A percentile compares a stretch with the other conserved stretches of the same genome.
phyloP scores from a whole-genome alignment of 257 asterid genomes.

The Salvia hispanica region DNA sequence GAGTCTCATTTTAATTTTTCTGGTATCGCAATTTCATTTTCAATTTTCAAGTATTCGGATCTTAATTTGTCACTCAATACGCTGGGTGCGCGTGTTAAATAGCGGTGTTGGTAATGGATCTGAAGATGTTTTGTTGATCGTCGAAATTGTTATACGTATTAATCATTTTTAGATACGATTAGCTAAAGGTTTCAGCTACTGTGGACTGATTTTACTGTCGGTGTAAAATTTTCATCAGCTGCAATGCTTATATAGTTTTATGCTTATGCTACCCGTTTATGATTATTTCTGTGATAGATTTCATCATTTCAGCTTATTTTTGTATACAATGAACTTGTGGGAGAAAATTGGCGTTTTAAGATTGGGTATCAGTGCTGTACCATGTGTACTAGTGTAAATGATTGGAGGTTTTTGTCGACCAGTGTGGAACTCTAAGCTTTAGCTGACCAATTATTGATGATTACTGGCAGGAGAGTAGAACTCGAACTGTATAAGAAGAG shows the following conservation, averaged over 20 bases:
- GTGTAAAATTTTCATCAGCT: constrained; percentile 9
- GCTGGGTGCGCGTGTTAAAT: neutral
- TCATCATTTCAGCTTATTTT: too few species aligned
- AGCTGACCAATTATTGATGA: neutral
- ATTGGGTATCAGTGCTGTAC: neutral
- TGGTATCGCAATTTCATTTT: neutral
- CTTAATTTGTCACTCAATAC: neutral
- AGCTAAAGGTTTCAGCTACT: neutral
- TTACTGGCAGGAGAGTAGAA: constrained; percentile 5
- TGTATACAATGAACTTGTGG: neutral
- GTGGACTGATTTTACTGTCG: neutral
- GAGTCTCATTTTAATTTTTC: constrained; percentile 1
- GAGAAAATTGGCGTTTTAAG: neutral
- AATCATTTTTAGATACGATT: neutral
- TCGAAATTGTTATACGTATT: neutral
- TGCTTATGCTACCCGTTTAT: neutral
- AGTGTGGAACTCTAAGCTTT: neutral
- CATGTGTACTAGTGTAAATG: constrained; percentile 10
- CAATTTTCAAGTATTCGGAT: neutral
- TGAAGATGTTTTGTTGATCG: constrained; percentile 31
- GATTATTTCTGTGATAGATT: neutral
- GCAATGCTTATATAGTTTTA: neutral
- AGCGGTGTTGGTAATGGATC: constrained; percentile 14
- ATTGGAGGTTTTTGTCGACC: neutral
- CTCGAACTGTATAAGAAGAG: neutral